phyloP scores from a whole-genome alignment of 257 asterid species.

The Voacanga thouarsii region DNA sequence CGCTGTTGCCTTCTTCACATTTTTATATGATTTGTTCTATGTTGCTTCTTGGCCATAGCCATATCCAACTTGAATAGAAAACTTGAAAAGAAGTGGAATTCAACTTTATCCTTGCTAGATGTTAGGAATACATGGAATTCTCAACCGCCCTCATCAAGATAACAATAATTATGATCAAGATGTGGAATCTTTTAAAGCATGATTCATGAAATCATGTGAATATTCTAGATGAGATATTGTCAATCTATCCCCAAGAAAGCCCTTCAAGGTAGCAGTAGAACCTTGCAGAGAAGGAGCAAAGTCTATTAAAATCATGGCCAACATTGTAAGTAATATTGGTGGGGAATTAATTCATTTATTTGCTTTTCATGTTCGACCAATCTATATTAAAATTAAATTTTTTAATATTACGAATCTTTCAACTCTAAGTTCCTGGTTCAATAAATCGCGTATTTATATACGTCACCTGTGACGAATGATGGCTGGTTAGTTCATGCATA shows the following conservation, averaged over 20 bases:
- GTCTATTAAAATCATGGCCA: too few species aligned
- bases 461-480: background rate
- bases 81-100: background rate
- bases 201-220: conserved; percentile 2
- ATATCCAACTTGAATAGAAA: background rate
- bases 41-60: conserved; percentile 1
- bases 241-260: background rate
- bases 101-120: conserved; percentile 2
- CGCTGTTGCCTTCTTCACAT: background rate
- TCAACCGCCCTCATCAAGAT: conserved; percentile 3
- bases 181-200: conserved; percentile 3
- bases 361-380: too few species aligned
- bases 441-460: background rate
- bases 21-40: background rate
- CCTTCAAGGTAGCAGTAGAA: background rate
- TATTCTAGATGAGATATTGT: background rate
- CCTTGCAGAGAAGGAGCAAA: too few species aligned
- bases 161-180: background rate
- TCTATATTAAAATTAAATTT: too few species aligned
- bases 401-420: too few species aligned
- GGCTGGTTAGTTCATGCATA: background rate
- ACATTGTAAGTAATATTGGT: too few species aligned
- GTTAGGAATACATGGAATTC: conserved; percentile 6
- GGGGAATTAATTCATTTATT: too few species aligned
- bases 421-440: too few species aligned